Percentiles rank a stretch among this genome's conserved stretches.
Conservation (phyloP, 1,284 basidiomycete species). For the Vanrija sp. region DNA sequence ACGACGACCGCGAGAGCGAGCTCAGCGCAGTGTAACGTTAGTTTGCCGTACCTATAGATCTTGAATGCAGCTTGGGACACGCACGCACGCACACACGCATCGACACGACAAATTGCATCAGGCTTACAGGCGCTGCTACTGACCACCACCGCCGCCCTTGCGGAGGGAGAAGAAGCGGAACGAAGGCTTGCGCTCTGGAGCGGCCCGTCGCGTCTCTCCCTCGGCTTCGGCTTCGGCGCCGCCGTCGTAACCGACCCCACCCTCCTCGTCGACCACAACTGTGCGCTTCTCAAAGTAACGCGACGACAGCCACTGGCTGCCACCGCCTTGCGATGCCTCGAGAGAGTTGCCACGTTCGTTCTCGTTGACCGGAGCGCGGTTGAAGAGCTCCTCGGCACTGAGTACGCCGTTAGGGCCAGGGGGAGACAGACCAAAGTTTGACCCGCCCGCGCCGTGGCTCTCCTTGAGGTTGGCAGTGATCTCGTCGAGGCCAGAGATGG, state of each 20-base stretch:
- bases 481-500: conserved; percentile 12
- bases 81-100: neutral
- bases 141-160: conserved; percentile 17
- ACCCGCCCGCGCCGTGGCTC: too few relatives aligned
- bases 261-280: neutral
- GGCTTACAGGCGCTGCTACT: neutral
- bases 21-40: too few relatives aligned
- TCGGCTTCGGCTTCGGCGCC: conserved; percentile 7
- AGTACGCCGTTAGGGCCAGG: conserved; percentile 1
- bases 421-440: too few relatives aligned
- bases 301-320: conserved; percentile 1
- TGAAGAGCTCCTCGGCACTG: conserved; percentile 21
- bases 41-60: too few relatives aligned
- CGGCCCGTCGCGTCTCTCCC: neutral
- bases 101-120: neutral
- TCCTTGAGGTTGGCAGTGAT: conserved; percentile 14
- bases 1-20: too few relatives aligned
- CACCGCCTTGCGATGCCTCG: conserved; percentile 2
- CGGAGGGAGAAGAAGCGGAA: conserved; percentile 45
- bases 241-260: neutral
- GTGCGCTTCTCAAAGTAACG: neutral
- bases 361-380: conserved; percentile 10
- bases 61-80: too few relatives aligned
- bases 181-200: conserved; percentile 28
- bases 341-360: conserved; percentile 8